Base-by-base conservation (phyloP, 1,284 basidiomycete species). In the Ustilago vetiveriae region DNA sequence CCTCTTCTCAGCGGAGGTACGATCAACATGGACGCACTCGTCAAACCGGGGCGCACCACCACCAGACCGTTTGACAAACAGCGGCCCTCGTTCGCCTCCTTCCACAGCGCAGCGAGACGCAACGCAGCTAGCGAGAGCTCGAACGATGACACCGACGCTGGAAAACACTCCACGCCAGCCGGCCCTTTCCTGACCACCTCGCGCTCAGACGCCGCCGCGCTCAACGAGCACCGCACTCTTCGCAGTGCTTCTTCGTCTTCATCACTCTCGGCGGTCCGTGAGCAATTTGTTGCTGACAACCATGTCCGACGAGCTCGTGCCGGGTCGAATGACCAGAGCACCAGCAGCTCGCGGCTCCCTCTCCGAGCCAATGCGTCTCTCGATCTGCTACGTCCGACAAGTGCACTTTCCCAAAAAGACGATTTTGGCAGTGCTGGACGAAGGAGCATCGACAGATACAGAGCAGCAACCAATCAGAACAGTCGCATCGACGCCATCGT, bases 241-340 rank as follows among this genome's bases (percentile, higher is more conserved):
- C 60, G 67, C 23, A 56, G 41, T 32, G 27, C 62, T 3, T 60
- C 62, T 7, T 64, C 67, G 7, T 60, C 62, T 4, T 70, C 67
- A 11, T 60, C 67, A 10, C 55, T 70, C 10, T 60, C 64, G 4
- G 45, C 53, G 21, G 45, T 38, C 32, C 50, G 49, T 13, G 47
- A 54, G 6, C 43, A 46, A 4, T 47, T 35, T 27, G 13, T 39
- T 6, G 44, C 47, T 8, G 50, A 37, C 16, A 35, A 14, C 7
- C 50, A 53, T 11, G 23, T 42, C 23, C 47, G 41, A 21, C 45
- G 55, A 41, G 43, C 29, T 14, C 55, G 55, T n/a, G 57, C 67
- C 9, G 57, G 60, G 13, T 65, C 67, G 10, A 70, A 64, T 24
- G 62, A 70, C 8, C 67, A 65, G 19, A 26, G 41, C 14, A 17